Conservation (phyloP, 2,329 filamentous ascomycete species). For the Berkeleyomyces basicola region DNA sequence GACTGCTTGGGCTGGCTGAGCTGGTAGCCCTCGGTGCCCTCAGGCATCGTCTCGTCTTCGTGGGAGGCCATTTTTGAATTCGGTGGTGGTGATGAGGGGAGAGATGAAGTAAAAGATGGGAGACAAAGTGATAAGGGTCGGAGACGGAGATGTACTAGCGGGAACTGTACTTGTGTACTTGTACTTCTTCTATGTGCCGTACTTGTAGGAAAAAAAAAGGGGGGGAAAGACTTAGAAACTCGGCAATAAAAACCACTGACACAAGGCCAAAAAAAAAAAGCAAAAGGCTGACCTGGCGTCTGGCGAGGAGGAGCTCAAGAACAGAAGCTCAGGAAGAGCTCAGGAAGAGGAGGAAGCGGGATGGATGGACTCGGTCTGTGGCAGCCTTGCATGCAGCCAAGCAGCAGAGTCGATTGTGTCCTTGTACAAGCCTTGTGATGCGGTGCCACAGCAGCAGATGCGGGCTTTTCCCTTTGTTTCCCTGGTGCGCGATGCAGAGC, state of each 20-base stretch:
- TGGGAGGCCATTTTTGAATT: constrained; percentile 44
- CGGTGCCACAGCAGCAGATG: too few relatives aligned
- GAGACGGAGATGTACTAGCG: not conserved
- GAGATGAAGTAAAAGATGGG: not conserved
- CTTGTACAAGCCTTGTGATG: too few relatives aligned
- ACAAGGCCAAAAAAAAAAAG: not conserved
- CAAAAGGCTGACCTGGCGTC: constrained; percentile 7
- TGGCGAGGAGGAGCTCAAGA: not conserved
- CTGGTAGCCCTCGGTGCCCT: constrained; percentile 92
- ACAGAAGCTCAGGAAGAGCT: not conserved
- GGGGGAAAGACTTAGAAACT: constrained; percentile 3
- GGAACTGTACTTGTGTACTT: too few relatives aligned
- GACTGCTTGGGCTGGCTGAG: constrained; percentile 94
- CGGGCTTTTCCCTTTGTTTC: too few relatives aligned
- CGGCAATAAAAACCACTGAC: not conserved
- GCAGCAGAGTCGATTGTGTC: too few relatives aligned
- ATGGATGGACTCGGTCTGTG: not conserved
- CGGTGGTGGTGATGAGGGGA: not conserved
- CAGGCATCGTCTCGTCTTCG: constrained; percentile 68
- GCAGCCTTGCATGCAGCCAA: too few relatives aligned
- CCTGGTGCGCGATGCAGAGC: too few relatives aligned
- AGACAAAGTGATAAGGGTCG: not conserved
- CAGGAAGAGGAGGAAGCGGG: constrained; percentile 3
- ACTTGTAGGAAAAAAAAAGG: not conserved
- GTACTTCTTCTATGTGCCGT: too few relatives aligned